Base-by-base conservation (phyloP, 2,329 filamentous ascomycete species). In the Fusarium anthophilum region DNA sequence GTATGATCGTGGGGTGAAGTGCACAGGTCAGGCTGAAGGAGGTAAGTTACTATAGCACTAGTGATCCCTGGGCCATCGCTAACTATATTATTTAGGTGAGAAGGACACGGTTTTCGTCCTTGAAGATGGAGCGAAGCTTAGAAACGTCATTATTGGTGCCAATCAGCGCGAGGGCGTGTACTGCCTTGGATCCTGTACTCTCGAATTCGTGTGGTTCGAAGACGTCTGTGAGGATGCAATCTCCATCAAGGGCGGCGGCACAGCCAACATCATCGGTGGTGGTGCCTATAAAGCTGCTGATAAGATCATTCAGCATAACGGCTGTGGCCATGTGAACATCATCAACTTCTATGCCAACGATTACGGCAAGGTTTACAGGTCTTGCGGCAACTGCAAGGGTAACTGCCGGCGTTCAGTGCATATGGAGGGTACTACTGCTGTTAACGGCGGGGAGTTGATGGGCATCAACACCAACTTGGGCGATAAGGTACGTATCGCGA, bases 181-280 rank as follows among this genome's bases (percentile, higher is more conserved):
- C 79, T 87, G 85, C 77, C 72, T 81, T 41, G 85, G 85, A 6
- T 54, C 79, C 3, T 86, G 85, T 75, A 85, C 76, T 6, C 75
- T 86, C 14, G 79, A 84, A 71, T 84, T 83, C n/a, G 86, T 87
- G 47, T 87, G 86, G 86, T 88, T 86, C 66, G 82, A 84, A 60
- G 82, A 85, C 35, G 84, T 86, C 54, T 86, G 85, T 67, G 84
- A 86, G 63, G 77, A 78, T 20, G 72, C 72, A 12, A 74, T 74
- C 39, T 59, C 71, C 0, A 72, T 74, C 44, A 71, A 72, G 20
- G 72, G 72, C 18, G 78, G 81, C 55, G 80, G 80, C 11, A 73
- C 70, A 20, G 79, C 83, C 45, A 81, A 81, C 72, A 84, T 86
- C 55, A 82, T 81, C 32, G 84, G 83, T 12, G 85, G 85, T 22